Conservation (phyloP, 768 basidiomycete species). For the Calvatia gigantea region DNA sequence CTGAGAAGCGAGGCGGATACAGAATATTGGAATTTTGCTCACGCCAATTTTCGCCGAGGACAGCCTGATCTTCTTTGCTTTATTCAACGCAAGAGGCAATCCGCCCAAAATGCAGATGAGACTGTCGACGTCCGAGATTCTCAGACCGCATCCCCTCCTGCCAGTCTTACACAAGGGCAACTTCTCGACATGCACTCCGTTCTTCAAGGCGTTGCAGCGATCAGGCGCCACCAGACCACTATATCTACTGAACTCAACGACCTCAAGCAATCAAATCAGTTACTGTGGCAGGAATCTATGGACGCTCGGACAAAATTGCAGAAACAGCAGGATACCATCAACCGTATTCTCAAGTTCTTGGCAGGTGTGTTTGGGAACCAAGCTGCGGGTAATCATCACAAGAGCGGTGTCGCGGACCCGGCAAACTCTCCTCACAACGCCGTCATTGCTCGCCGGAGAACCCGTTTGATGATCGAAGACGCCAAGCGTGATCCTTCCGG, state of each 20-base stretch:
- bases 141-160: neutral
- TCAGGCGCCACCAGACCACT: conserved; percentile 90
- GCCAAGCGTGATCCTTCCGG: conserved; percentile 35
- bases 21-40: conserved; percentile 90
- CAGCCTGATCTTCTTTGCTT: conserved; percentile 85
- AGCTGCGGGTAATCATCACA: conserved; percentile 21
- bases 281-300: conserved; percentile 91
- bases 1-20: conserved; percentile 77
- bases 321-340: conserved; percentile 95
- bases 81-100: conserved; percentile 84
- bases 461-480: conserved; percentile 69
- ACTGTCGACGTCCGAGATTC: conserved; percentile 31
- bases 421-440: conserved; percentile 27
- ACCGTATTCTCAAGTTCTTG: conserved; percentile 91
- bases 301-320: conserved; percentile 75
- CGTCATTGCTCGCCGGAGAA: conserved; percentile 46
- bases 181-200: conserved; percentile 76
- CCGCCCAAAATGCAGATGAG: conserved; percentile 35
- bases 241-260: conserved; percentile 88
- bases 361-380: conserved; percentile 83
- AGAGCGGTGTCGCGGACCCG: conserved; percentile 26
- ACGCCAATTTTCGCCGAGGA: conserved; percentile 83
- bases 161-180: conserved; percentile 38
- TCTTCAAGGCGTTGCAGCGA: conserved; percentile 76
- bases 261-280: conserved; percentile 81